Percentiles rank a stretch among this genome's conserved stretches.
Evolutionary conservation across 257 asterid genomes (phyloP).

Genomic region (Thymus mandschuricus): DNA sequence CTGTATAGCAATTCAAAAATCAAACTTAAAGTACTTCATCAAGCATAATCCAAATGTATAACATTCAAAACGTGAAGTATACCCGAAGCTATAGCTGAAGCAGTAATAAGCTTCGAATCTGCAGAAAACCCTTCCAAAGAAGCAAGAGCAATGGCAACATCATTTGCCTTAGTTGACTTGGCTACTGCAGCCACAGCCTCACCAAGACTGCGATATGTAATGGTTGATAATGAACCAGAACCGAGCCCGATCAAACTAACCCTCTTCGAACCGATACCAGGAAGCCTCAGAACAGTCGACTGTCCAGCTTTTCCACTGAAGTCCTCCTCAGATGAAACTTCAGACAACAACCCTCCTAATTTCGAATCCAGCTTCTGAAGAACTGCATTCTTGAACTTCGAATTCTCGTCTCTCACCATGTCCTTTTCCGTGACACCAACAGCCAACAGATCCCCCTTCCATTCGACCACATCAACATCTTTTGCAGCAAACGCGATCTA

Average conservation of each 20-base stretch:
- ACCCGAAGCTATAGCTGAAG: slow-evolving; percentile 91
- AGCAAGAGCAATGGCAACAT: slow-evolving; percentile 84
- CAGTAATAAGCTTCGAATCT: slow-evolving; percentile 62
- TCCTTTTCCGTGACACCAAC: slow-evolving; percentile 87
- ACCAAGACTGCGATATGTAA: slow-evolving; percentile 73
- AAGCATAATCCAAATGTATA: not conserved
- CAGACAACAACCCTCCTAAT: slow-evolving; percentile 76
- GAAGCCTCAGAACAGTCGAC: slow-evolving; percentile 74
- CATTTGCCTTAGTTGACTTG: slow-evolving; percentile 72
- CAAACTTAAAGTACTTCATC: slow-evolving; percentile 13
- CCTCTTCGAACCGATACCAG: slow-evolving; percentile 81
- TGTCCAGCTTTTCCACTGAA: slow-evolving; percentile 89
- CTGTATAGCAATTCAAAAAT: slow-evolving; percentile 38
- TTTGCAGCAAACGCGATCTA: slow-evolving; percentile 86
- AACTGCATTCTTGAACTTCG: slow-evolving; percentile 69
- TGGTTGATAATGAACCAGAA: slow-evolving; percentile 47
- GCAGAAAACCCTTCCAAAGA: slow-evolving; percentile 65
- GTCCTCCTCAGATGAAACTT: slow-evolving; percentile 82
- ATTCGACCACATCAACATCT: slow-evolving; percentile 81
- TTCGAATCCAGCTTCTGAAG: slow-evolving; percentile 74
- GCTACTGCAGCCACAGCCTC: slow-evolving; percentile 95
- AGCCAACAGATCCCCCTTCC: slow-evolving; percentile 96
- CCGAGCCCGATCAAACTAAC: slow-evolving; percentile 87
- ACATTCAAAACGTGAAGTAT: not conserved
- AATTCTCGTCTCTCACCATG: slow-evolving; percentile 69